phyloP scores from a whole-genome alignment of 192 early-diverging fungal genomes.

The Lobosporangium transversale region DNA sequence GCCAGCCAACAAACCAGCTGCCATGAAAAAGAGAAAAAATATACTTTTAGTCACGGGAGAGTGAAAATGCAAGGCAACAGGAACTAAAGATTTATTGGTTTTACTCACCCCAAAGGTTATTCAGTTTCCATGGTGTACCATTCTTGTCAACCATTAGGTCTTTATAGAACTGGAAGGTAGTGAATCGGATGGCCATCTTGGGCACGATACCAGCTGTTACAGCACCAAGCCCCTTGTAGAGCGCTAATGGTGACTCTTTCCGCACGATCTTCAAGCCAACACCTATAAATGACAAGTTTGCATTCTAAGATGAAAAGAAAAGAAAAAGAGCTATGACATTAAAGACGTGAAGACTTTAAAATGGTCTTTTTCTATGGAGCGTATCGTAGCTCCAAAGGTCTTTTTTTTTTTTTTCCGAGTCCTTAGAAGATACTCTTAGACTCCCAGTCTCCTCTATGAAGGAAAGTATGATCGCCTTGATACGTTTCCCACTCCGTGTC shows the following conservation, averaged over 20 bases:
- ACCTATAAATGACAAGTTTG: constrained; percentile 73
- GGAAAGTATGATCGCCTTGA: no score
- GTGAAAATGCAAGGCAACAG: no score
- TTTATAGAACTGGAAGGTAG: constrained; percentile 96
- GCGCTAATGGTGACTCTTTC: constrained; percentile 87
- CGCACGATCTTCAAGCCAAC: constrained; percentile 87
- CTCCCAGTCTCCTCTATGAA: no score
- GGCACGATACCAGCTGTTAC: constrained; percentile 97
- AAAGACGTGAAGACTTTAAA: no score
- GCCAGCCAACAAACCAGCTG: constrained; percentile 92
- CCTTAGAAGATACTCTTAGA: no score
- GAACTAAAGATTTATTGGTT: no score
- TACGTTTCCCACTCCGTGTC: no score
- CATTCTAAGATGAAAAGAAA: constrained; percentile 32
- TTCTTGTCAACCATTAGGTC: constrained; percentile 72
- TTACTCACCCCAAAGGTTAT: constrained; percentile 47
- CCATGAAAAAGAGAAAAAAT: constrained; percentile 8
- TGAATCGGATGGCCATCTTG: constrained; percentile 99
- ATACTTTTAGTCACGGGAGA: no score
- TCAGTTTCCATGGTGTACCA: constrained; percentile 77
- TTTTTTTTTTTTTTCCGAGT: no score
- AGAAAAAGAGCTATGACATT: neutral
- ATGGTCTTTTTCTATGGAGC: neutral
- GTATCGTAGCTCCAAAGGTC: no score
- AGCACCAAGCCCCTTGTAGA: constrained; percentile 98